Evolutionary conservation across 805 yeast genomes (phyloP).

Genomic region (Candida railenensis): DNA sequence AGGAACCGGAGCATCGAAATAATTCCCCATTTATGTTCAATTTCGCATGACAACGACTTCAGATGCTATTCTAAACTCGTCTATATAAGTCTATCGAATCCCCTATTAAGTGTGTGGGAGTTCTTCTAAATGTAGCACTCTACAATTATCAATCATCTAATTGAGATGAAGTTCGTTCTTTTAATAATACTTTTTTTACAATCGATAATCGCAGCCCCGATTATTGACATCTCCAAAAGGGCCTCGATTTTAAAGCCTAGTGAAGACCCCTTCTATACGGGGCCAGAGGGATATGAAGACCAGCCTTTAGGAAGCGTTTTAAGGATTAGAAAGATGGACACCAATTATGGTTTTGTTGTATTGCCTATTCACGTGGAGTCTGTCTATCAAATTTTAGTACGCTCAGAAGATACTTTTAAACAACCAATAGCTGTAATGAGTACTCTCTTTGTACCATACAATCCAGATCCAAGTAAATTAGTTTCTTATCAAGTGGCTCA

Average conservation of each 20-base stretch:
- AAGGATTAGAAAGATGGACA: slow-evolving; percentile 19
- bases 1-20: too few relatives aligned
- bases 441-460: slow-evolving; percentile 21
- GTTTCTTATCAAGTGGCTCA: slow-evolving; percentile 23
- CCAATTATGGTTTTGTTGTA: slow-evolving; percentile 13
- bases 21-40: too few relatives aligned
- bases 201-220: not conserved
- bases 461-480: slow-evolving; percentile 20
- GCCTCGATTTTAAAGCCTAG: not conserved
- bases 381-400: slow-evolving; percentile 25
- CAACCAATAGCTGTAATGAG: slow-evolving; percentile 16
- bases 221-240: not conserved
- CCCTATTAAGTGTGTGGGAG: too few relatives aligned
- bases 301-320: slow-evolving; percentile 22
- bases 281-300: slow-evolving; percentile 21
- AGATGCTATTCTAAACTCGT: too few relatives aligned
- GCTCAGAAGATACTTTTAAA: slow-evolving; percentile 19
- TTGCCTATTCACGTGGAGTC: slow-evolving; percentile 15
- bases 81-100: too few relatives aligned
- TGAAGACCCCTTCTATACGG: slow-evolving; percentile 19
- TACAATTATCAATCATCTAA: not conserved
- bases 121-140: too few relatives aligned
- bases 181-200: not conserved
- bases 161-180: not conserved
- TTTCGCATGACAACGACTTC: too few relatives aligned